A percentile compares a stretch with the other conserved stretches of the same genome.
phyloP scores from a whole-genome alignment of 805 yeast species.

The Ogataea siamensis region DNA sequence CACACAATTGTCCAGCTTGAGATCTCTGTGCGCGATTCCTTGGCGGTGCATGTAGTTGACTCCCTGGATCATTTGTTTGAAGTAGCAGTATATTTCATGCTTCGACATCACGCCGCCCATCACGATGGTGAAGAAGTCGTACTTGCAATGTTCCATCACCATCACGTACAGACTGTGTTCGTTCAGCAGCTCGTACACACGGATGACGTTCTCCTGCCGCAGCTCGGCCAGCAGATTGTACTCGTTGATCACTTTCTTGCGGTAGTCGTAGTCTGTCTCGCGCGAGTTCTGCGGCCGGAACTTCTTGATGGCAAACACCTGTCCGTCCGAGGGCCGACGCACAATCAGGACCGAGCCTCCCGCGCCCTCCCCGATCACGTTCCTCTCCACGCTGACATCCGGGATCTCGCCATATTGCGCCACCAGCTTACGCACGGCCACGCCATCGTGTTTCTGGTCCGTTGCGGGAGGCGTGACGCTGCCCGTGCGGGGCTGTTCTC shows the following conservation, averaged over 20 bases:
- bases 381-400: conserved; percentile 46
- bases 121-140: conserved; percentile 87
- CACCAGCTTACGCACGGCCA: conserved; percentile 37
- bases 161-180: conserved; percentile 64
- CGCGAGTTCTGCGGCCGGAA: conserved; percentile 64
- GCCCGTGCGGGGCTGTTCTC: background rate
- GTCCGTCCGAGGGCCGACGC: conserved; percentile 53
- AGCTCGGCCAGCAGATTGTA: conserved; percentile 77
- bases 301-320: conserved; percentile 79
- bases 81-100: conserved; percentile 74
- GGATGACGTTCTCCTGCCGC: conserved; percentile 76
- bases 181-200: conserved; percentile 74
- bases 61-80: conserved; percentile 76
- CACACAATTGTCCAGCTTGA: conserved; percentile 91
- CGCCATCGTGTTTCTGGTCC: conserved; percentile 8
- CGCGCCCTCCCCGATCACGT: conserved; percentile 80
- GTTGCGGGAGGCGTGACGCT: background rate
- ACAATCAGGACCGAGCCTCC: conserved; percentile 90
- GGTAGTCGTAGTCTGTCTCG: conserved; percentile 68
- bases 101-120: conserved; percentile 81
- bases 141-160: conserved; percentile 91
- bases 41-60: conserved; percentile 70
- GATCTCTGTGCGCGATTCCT: conserved; percentile 91
- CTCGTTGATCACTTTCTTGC: conserved; percentile 77
- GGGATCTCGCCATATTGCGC: conserved; percentile 67